Evolutionary conservation across 345 rosid genomes (phyloP), one percentile per base, ranked within the genome.

Genomic region (Lumnitzera littorea): DNA sequence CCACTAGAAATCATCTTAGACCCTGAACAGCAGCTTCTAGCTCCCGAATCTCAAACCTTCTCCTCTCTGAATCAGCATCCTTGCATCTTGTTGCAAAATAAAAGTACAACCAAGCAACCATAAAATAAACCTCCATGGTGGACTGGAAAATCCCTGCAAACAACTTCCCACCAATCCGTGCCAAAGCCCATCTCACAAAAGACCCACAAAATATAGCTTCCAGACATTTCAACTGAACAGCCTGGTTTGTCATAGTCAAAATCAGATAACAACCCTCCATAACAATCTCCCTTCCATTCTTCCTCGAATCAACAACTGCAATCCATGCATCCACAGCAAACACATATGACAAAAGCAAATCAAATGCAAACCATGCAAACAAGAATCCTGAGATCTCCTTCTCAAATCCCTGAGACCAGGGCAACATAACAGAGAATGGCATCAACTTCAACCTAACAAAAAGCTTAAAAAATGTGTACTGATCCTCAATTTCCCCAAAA

Each of bases 401-500:
- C 63, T 90, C 91, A 16, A 74, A 94, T 51, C 97, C 97, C 12
- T 73, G 67, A 25, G 88, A 79, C 99, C 97, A 87, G 0, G 95
- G 97, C 0, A 84, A 81, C 87, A 80, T 79, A 53, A 83, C 82
- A 3, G 91, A 85, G 76, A 94, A 87, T 10, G 97, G 99, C 91
- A 90, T 84, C 83, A 94, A 66, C 72, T 90, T 94, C 65, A 90
- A 67, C 83, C 95, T 77, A 65, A 94, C 77, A 74, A 94, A 87
- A 1, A 90, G 75, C 83, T 86, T 83, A 46, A 87, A 88, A 73
- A 94, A 86, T 0, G 96, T 84, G 76, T 73, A 87, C 58, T 87
- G 97, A 79, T 94, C 96, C 73, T 94, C 87, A 51, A 89, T 78
- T 50, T 87, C 91, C 5, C 97, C 96, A 47, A 94, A 87, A 63